These are phyloP conservation scores for Microcyclospora pomicola DNA, from an alignment of 2,329 filamentous ascomycete species.

Conservation along the genomic window DNA sequence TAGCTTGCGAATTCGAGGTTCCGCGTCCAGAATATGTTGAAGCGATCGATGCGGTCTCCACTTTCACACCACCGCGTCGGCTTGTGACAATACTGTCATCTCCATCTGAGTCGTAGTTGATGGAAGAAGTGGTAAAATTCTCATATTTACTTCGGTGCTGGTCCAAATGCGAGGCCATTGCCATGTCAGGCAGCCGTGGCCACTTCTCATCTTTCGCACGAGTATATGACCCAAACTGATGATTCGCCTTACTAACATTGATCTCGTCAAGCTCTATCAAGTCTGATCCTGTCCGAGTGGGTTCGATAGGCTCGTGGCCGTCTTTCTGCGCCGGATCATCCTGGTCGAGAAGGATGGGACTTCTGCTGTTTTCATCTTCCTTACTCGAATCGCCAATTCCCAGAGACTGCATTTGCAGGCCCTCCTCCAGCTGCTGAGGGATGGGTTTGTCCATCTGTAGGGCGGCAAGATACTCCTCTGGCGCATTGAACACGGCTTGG, in stretches of 20 bases:
- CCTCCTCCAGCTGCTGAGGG: constrained; percentile 1
- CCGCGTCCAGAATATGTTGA: no score
- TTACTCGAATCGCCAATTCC: constrained; percentile 1
- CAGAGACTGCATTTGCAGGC: background rate
- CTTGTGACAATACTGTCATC: no score
- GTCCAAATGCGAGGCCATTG: background rate
- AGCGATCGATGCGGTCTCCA: no score
- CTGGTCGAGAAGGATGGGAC: constrained; percentile 9
- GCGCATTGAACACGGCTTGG: constrained; percentile 12
- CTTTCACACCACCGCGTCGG: no score
- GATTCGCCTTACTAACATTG: background rate
- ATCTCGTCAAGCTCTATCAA: background rate
- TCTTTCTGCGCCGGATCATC: constrained; percentile 7
- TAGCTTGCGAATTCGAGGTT: no score
- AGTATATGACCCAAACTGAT: background rate
- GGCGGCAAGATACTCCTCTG: constrained; percentile 3
- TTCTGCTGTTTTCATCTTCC: constrained; percentile 4
- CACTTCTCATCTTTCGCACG: background rate
- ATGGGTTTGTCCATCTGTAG: background rate
- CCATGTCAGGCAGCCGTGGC: background rate
- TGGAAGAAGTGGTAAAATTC: no score
- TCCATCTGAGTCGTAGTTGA: no score
- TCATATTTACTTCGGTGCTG: background rate
- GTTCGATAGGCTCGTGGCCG: background rate
- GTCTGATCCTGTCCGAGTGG: no score